These are phyloP conservation scores for Aquilaria yunnanensis DNA, from an alignment of 345 rosid genomes.

Conservation along the genomic window DNA sequence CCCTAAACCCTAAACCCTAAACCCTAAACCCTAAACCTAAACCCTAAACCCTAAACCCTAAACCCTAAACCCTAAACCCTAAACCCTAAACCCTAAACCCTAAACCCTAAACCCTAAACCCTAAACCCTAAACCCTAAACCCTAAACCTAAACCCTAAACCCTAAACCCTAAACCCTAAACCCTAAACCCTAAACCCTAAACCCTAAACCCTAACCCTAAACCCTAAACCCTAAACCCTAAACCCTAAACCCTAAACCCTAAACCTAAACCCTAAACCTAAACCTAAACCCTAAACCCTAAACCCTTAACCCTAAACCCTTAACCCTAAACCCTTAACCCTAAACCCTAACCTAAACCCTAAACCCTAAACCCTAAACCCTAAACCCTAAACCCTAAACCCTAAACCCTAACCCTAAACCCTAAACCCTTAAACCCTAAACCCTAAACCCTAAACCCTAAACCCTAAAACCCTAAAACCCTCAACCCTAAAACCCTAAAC, in stretches of 20 bases:
- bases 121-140: slow-evolving; percentile 24
- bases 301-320: slow-evolving; percentile 25
- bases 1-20: slow-evolving; percentile 10
- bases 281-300: slow-evolving; percentile 10
- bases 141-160: slow-evolving; percentile 24
- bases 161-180: slow-evolving; percentile 23
- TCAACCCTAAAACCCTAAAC: slow-evolving; percentile 22
- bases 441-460: slow-evolving; percentile 23
- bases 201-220: slow-evolving; percentile 22
- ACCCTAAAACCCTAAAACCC: slow-evolving; percentile 20
- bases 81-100: slow-evolving; percentile 21
- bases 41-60: too few relatives aligned
- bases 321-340: slow-evolving; percentile 11
- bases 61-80: slow-evolving; percentile 16
- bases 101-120: slow-evolving; percentile 24
- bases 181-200: slow-evolving; percentile 23
- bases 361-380: slow-evolving; percentile 26
- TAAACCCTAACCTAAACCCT: slow-evolving; percentile 15
- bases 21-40: too few relatives aligned
- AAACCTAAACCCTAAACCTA: slow-evolving; percentile 13
- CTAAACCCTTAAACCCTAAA: slow-evolving; percentile 8
- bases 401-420: slow-evolving; percentile 15
- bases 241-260: slow-evolving; percentile 23
- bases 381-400: slow-evolving; percentile 22
- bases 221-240: slow-evolving; percentile 25